Conservation (phyloP, 2,329 filamentous ascomycete genomes). For the Colletotrichum costaricense region DNA sequence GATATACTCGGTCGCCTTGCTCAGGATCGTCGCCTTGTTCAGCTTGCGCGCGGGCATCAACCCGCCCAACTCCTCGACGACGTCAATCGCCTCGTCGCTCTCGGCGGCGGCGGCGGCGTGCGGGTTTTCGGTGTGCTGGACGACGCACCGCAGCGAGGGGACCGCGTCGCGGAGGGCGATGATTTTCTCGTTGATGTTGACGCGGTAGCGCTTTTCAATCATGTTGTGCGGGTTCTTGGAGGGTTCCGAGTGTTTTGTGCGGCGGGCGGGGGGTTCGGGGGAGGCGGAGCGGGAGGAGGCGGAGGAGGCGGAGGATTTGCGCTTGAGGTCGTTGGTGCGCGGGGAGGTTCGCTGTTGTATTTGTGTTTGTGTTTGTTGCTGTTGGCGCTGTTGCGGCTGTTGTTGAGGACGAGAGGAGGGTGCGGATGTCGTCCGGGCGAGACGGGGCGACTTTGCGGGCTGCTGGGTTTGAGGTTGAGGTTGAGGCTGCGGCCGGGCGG, state of each 20-base stretch:
- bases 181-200: conserved; percentile 87
- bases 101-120: conserved; percentile 40
- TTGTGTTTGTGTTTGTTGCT: conserved; percentile 21
- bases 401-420: neutral
- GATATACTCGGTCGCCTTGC: conserved; percentile 53
- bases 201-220: conserved; percentile 86
- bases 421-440: conserved; percentile 4
- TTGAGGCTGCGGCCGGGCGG: conserved; percentile 11
- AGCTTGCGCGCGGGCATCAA: conserved; percentile 51
- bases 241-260: conserved; percentile 44
- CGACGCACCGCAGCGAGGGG: conserved; percentile 52
- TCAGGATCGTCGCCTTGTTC: conserved; percentile 56
- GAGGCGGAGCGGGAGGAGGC: conserved; percentile 50
- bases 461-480: neutral
- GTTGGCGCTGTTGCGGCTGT: conserved; percentile 1
- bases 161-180: conserved; percentile 80
- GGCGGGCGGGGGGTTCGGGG: conserved; percentile 48
- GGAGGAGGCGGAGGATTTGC: conserved; percentile 46
- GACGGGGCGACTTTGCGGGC: conserved; percentile 2
- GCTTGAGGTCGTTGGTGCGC: conserved; percentile 43
- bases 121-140: conserved; percentile 43
- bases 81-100: conserved; percentile 38
- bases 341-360: conserved; percentile 24
- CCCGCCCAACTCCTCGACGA: conserved; percentile 43
- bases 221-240: conserved; percentile 89